These are phyloP conservation scores for Beauveria medogensis DNA, from an alignment of 2,329 filamentous ascomycete genomes.

Conservation along the genomic window DNA sequence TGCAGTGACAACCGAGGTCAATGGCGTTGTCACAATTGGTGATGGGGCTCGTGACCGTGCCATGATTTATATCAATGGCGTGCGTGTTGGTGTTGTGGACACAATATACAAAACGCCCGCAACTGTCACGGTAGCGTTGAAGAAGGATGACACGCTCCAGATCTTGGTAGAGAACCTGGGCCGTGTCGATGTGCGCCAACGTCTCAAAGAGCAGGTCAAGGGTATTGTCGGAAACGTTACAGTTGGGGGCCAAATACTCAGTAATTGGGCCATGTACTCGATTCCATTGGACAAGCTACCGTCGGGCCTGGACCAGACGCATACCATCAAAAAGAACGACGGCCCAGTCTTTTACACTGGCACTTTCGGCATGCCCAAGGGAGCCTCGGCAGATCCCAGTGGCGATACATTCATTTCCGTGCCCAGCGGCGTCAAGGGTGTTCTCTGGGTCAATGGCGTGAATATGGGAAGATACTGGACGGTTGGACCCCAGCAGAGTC, in stretches of 20 bases:
- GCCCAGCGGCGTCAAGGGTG: slow-evolving; percentile 34
- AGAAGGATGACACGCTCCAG: slow-evolving; percentile 31
- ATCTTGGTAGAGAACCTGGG: slow-evolving; percentile 44
- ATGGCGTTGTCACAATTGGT: slow-evolving; percentile 31
- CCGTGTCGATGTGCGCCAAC: slow-evolving; percentile 36
- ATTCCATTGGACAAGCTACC: slow-evolving; percentile 17
- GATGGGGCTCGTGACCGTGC: slow-evolving; percentile 38
- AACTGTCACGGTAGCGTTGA: slow-evolving; percentile 29
- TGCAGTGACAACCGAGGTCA: slow-evolving; percentile 16
- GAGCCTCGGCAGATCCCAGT: slow-evolving; percentile 13
- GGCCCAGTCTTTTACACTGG: slow-evolving; percentile 16
- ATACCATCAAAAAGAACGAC: slow-evolving; percentile 2
- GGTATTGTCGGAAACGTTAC: slow-evolving; percentile 37
- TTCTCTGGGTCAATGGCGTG: slow-evolving; percentile 37
- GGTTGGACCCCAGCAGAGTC: slow-evolving; percentile 38
- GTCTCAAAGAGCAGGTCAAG: slow-evolving; percentile 36
- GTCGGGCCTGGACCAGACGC: not conserved
- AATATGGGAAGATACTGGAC: slow-evolving; percentile 40
- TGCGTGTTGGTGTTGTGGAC: slow-evolving; percentile 36
- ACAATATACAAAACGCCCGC: slow-evolving; percentile 32
- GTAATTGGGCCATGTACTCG: slow-evolving; percentile 32
- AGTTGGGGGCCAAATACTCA: slow-evolving; percentile 24
- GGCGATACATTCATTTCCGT: slow-evolving; percentile 32
- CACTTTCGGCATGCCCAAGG: slow-evolving; percentile 19
- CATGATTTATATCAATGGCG: slow-evolving; percentile 38